Evolutionary conservation across 83 land plant genomes (phyloP).

Genomic region (Thuja plicata): DNA sequence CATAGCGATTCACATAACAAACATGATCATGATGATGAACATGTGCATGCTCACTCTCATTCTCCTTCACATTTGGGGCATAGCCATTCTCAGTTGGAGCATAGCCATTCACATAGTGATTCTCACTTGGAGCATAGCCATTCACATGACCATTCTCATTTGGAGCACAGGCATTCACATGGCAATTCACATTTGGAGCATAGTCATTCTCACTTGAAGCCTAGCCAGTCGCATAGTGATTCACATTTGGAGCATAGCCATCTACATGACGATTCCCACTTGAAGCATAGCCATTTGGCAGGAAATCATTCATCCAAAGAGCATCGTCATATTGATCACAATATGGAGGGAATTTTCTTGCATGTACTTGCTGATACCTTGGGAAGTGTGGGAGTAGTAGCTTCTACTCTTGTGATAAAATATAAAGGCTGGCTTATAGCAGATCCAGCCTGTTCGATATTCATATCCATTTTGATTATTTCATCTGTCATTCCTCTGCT

Average conservation of each 20-base stretch:
- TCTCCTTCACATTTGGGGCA: too few species aligned
- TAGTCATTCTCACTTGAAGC: conserved; percentile 5
- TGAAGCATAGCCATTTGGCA: not conserved
- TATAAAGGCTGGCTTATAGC: conserved; percentile 92
- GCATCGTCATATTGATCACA: conserved; percentile 82
- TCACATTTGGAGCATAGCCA: conserved; percentile 12
- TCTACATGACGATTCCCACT: not conserved
- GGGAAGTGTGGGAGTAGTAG: conserved; percentile 96
- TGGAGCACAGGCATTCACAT: not conserved
- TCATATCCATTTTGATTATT: conserved; percentile 82
- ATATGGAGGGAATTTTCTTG: conserved; percentile 96
- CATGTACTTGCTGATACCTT: conserved; percentile 94
- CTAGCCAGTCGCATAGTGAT: not conserved
- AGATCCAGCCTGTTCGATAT: conserved; percentile 97
- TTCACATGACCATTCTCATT: conserved; percentile 17
- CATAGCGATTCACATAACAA: not conserved
- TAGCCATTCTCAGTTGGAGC: too few species aligned
- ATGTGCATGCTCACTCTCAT: too few species aligned
- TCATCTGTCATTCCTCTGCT: conserved; percentile 85
- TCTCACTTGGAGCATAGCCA: conserved; percentile 16
- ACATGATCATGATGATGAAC: not conserved
- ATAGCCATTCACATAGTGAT: too few species aligned
- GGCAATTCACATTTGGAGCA: not conserved
- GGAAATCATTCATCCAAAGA: not conserved
- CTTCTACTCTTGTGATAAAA: conserved; percentile 88